Base-by-base conservation (phyloP, 139 green algal genomes). In the Ettlia oleoabundans region DNA sequence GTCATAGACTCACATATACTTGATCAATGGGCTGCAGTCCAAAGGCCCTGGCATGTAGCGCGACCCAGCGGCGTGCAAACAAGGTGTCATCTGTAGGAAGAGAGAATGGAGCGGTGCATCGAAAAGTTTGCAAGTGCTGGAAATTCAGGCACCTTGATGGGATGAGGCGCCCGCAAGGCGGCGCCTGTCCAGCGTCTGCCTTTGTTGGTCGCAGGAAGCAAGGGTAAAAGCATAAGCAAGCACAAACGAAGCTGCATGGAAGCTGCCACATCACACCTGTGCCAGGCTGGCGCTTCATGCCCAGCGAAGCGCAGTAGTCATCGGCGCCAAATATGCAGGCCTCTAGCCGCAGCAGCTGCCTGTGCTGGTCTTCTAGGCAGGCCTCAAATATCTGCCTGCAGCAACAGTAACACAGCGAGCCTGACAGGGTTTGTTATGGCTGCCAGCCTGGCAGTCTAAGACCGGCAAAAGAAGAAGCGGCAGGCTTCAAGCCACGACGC, bases 21-120 rank as follows among this genome's bases (percentile, higher is more conserved):
- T 87, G 85, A 58, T 88, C 85, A n/a, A 89, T 89, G 18, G 85
- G 83, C 64, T 87, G 82, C 1, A 89, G 37, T 8, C 80, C 71
- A 26, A 82, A 70, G 3, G 82, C 82, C 1, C 82, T 65, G 9
- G 76, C 80, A 35, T 67, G 62, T n/a, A 78, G 38, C 61, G 78
- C 47, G 24, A 89, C 79, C 62, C 52, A 71, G 22, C 69, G 76
- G 9, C 85, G 76, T 7, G 68, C 85, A 51, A 83, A 75, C 19
- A 71, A 33, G 26, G 74, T 81, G 52, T 79, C 72, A 10, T 79
- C 72, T 68, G 69, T 42, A 42, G 21, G 24, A n/a, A n/a, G n/a
- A n/a, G n/a, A n/a, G n/a, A n/a, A n/a, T n/a, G n/a, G 3, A n/a
- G 13, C 61, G n/a, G 61, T 21, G 61, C 24, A 32, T 26, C 13